These are phyloP conservation scores for Viola odorata DNA, from an alignment of 345 rosid genomes.

Conservation along the genomic window DNA sequence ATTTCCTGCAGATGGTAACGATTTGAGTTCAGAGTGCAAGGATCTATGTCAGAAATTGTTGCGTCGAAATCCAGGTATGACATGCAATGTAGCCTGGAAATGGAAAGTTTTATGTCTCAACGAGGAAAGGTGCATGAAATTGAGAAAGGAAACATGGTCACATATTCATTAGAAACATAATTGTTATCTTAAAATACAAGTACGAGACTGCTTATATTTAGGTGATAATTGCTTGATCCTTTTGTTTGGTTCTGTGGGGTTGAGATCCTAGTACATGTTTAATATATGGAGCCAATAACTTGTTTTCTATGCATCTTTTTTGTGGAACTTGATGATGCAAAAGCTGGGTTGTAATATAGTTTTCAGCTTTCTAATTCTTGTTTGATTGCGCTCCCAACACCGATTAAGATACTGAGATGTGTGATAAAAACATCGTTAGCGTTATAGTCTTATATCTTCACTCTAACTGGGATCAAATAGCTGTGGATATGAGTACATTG, in stretches of 20 bases:
- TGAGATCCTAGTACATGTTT: neutral
- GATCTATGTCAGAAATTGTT: slow-evolving; percentile 87
- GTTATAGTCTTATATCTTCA: slow-evolving; percentile 1
- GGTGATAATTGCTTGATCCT: slow-evolving; percentile 2
- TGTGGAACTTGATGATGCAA: neutral
- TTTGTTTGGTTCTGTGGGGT: neutral
- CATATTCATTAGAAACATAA: too few relatives aligned
- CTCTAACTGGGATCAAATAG: slow-evolving; percentile 3
- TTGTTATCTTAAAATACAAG: neutral
- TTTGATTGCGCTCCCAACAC: neutral
- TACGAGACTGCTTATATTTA: neutral
- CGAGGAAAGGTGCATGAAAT: neutral
- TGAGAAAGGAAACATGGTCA: neutral
- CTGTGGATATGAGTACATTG: neutral
- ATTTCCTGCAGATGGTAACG: slow-evolving; percentile 56
- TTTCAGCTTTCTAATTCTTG: neutral
- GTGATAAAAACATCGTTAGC: neutral
- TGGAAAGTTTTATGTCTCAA: slow-evolving; percentile 8
- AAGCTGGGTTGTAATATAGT: neutral
- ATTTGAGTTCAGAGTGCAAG: slow-evolving; percentile 62
- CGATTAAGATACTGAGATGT: neutral
- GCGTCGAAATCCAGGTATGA: slow-evolving; percentile 84
- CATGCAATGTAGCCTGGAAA: slow-evolving; percentile 6
- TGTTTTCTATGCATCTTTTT: neutral
- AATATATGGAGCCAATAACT: neutral